Conservation (phyloP, 768 basidiomycete genomes). For the Aureoboletus auriporus region DNA sequence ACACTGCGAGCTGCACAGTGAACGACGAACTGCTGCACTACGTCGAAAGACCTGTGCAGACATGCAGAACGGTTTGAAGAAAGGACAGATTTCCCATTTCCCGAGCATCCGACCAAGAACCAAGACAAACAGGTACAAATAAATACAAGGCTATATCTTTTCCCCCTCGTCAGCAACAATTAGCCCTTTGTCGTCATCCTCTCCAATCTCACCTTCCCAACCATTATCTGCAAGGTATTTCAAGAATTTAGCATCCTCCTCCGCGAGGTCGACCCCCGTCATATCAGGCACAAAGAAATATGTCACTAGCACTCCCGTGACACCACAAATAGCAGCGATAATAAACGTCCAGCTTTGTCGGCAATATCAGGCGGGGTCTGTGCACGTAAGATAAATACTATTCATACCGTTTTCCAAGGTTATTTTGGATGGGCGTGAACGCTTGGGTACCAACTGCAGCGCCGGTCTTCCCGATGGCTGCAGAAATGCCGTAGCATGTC, state of each 20-base stretch:
- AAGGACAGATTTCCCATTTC: neutral
- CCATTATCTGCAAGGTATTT: constrained; percentile 58
- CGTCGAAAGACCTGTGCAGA: constrained; percentile 16
- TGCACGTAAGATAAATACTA: neutral
- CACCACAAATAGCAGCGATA: constrained; percentile 64
- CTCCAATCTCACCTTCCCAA: constrained; percentile 63
- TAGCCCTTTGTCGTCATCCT: constrained; percentile 39
- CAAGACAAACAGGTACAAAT: too few species aligned
- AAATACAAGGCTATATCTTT: neutral
- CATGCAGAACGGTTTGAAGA: constrained; percentile 12
- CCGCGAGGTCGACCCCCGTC: constrained; percentile 62
- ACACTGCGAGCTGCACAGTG: constrained; percentile 13
- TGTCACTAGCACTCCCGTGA: constrained; percentile 58
- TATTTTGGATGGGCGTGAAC: constrained; percentile 63
- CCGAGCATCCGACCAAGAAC: too few species aligned
- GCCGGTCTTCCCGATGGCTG: constrained; percentile 66
- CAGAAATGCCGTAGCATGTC: constrained; percentile 66
- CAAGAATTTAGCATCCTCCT: constrained; percentile 62
- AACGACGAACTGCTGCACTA: constrained; percentile 10
- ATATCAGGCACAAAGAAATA: constrained; percentile 68
- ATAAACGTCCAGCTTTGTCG: constrained; percentile 59
- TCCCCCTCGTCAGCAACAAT: constrained; percentile 21
- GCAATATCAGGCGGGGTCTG: neutral
- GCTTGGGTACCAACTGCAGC: constrained; percentile 70
- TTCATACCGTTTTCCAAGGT: constrained; percentile 60